A percentile compares a stretch with the other conserved stretches of the same genome.
phyloP scores from a whole-genome alignment of 495 filamentous ascomycete genomes.

The Aspergillus sclerotioniger region DNA sequence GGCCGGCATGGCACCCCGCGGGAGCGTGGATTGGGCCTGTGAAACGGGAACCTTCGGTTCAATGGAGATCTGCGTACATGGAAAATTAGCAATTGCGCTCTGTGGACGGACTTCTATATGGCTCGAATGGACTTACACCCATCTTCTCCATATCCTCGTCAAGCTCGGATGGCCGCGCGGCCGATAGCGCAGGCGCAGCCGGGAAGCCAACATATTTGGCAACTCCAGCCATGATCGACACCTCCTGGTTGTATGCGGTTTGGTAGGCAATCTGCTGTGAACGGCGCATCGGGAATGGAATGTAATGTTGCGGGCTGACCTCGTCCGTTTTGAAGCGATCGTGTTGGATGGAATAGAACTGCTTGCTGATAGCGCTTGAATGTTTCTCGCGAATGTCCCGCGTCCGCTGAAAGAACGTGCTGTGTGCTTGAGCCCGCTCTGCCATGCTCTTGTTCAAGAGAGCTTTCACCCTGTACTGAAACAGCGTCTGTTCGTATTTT shows the following conservation, averaged over 20 bases:
- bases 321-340: slow-evolving; percentile 82
- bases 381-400: slow-evolving; percentile 77
- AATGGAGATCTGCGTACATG: slow-evolving; percentile 34
- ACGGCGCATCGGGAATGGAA: slow-evolving; percentile 68
- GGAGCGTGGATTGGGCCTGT: slow-evolving; percentile 23
- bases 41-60: slow-evolving; percentile 30
- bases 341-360: slow-evolving; percentile 88
- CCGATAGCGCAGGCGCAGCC: slow-evolving; percentile 78
- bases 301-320: slow-evolving; percentile 73
- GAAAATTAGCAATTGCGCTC: slow-evolving; percentile 12
- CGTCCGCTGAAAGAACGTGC: slow-evolving; percentile 80
- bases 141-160: slow-evolving; percentile 88
- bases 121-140: slow-evolving; percentile 61
- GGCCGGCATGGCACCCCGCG: slow-evolving; percentile 34
- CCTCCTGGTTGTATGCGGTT: slow-evolving; percentile 87
- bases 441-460: slow-evolving; percentile 72
- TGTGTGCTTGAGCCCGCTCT: slow-evolving; percentile 76
- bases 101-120: neutral
- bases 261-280: slow-evolving; percentile 74
- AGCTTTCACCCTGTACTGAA: slow-evolving; percentile 68
- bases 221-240: slow-evolving; percentile 84
- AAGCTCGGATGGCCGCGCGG: slow-evolving; percentile 67
- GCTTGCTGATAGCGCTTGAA: slow-evolving; percentile 75
- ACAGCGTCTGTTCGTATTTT: slow-evolving; percentile 66
- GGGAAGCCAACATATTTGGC: slow-evolving; percentile 95